Evolutionary conservation across 2,329 filamentous ascomycete species (phyloP).

Genomic region (Paraphaeosphaeria minitans): DNA sequence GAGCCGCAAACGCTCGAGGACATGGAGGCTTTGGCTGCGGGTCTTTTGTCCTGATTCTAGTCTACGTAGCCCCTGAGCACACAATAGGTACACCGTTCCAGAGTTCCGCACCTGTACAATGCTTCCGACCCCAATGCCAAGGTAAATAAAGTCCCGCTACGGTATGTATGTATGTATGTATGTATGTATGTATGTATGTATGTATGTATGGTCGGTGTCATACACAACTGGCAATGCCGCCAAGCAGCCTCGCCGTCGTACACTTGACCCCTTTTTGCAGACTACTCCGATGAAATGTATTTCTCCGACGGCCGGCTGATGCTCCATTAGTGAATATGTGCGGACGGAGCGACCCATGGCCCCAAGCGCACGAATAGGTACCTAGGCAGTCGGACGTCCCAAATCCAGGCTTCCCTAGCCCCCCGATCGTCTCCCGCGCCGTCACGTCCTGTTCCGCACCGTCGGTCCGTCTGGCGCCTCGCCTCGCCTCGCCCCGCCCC

Average conservation of each 20-base stretch:
- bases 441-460: neutral
- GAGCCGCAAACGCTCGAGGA: conserved; percentile 81
- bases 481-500: too few species aligned
- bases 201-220: too few species aligned
- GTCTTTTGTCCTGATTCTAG: conserved; percentile 59
- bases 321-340: too few species aligned
- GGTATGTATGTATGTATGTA: too few species aligned
- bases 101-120: neutral
- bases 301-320: neutral
- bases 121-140: too few species aligned
- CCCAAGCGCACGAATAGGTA: neutral
- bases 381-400: too few species aligned
- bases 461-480: too few species aligned
- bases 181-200: too few species aligned
- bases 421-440: neutral
- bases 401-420: conserved; percentile 1
- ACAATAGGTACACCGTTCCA: neutral
- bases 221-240: neutral
- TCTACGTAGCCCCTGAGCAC: neutral
- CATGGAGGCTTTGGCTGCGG: conserved; percentile 76
- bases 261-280: neutral
- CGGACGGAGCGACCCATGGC: neutral
- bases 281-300: neutral
- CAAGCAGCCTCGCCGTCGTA: neutral
- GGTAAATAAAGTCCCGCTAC: too few species aligned